phyloP scores from a whole-genome alignment of 2,329 filamentous ascomycete species.

The Myriangium duriaei region DNA sequence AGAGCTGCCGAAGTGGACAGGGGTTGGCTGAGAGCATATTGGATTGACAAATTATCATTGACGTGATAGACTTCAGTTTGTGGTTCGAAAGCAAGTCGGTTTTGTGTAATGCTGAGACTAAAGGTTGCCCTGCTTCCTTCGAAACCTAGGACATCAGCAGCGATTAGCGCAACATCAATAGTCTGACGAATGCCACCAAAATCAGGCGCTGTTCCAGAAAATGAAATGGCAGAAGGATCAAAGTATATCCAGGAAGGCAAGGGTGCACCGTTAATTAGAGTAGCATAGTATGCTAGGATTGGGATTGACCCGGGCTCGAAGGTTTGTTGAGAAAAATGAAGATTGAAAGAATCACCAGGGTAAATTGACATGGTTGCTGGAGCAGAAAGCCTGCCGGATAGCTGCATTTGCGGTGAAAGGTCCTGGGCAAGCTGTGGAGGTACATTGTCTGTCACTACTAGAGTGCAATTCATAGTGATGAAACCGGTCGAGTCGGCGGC shows the following conservation, averaged over 20 bases:
- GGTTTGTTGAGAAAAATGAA: slow-evolving; percentile 38
- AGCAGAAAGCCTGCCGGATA: slow-evolving; percentile 41
- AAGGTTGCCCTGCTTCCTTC: slow-evolving; percentile 54
- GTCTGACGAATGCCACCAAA: slow-evolving; percentile 55
- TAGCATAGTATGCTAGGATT: slow-evolving; percentile 60
- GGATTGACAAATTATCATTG: slow-evolving; percentile 39
- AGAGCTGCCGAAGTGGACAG: neutral
- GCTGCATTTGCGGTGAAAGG: slow-evolving; percentile 44
- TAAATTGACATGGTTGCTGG: slow-evolving; percentile 42
- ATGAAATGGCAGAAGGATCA: slow-evolving; percentile 48
- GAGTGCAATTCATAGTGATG: slow-evolving; percentile 50
- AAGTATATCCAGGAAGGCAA: slow-evolving; percentile 79
- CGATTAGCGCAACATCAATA: slow-evolving; percentile 61
- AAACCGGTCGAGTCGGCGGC: slow-evolving; percentile 56
- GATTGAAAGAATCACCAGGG: slow-evolving; percentile 24
- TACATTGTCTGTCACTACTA: slow-evolving; percentile 53
- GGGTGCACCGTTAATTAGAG: slow-evolving; percentile 64
- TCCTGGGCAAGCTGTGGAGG: slow-evolving; percentile 45
- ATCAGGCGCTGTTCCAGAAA: slow-evolving; percentile 58
- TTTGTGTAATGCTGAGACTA: slow-evolving; percentile 57
- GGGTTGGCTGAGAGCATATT: too few relatives aligned
- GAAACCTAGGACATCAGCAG: slow-evolving; percentile 70
- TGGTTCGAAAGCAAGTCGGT: slow-evolving; percentile 53
- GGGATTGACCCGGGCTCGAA: slow-evolving; percentile 42
- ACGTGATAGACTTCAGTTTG: slow-evolving; percentile 46